Base-by-base conservation (phyloP, 768 basidiomycete genomes). In the Heimioporus sp. region DNA sequence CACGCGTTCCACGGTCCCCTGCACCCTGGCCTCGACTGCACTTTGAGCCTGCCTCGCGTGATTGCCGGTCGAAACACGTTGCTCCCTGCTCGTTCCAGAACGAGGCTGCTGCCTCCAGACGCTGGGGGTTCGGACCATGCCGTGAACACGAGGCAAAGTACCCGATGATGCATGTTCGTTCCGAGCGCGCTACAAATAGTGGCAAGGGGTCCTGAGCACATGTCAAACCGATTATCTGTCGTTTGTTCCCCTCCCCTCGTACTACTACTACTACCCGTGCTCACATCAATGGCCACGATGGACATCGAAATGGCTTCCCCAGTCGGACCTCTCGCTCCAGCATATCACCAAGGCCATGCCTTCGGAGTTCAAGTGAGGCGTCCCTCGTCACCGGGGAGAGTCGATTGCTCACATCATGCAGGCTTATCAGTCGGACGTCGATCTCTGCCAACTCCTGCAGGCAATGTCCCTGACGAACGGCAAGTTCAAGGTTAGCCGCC, bases 371-470 rank as follows among this genome's bases (percentile, higher is more conserved):
- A 63, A 16, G 67, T 69, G 51, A 54, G 67, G 38, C 12, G 10
- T 42, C 34, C 6, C 4, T 28, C 19, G 16, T 42, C 17, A 42
- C 17, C 21, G 34, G 10, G 10, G 43, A 6, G 34, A 30, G 17
- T 24, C 10, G 1, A 43, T 49, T 40, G 4, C 34, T 55, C 48
- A 36, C 36, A 20, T 28, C 13, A 12, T 37, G 11, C 38, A 69
- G 67, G 51, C 55, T 39, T 70, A 63, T 52, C 60, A 62, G 37
- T 48, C 67, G 16, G 67, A 71, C 7, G 64, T 78, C 52, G 79
- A 83, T 64, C 69, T 85, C 24, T 83, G 82, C 60, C 72, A 75
- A 43, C 67, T 83, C 0, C 52, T 85, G 35, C 75, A 78, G 45
- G 73, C 74, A 15, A 76, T 84, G 77, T 76, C 75, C 44, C 66